Conservation (phyloP, 2,329 filamentous ascomycete species). For the Epichloe glyceriae region DNA sequence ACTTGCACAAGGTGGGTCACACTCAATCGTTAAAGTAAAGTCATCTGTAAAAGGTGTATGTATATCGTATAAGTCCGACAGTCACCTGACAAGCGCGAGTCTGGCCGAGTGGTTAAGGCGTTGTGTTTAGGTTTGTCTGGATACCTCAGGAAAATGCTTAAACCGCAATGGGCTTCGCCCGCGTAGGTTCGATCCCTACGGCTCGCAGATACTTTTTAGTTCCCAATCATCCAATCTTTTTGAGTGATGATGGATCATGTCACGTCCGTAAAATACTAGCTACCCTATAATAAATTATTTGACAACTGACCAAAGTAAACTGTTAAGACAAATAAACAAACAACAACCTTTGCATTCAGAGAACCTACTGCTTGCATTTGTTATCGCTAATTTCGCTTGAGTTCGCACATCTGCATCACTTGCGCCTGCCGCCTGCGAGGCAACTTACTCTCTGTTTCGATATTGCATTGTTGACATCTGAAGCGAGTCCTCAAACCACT, state of each 20-base stretch:
- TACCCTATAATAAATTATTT: no score
- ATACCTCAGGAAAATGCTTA: constrained; percentile 10
- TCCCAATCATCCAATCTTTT: background rate
- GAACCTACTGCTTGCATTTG: background rate
- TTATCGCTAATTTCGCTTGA: background rate
- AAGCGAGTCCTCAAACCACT: no score
- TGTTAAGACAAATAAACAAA: no score
- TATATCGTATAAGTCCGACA: background rate
- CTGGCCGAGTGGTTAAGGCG: constrained; percentile 45
- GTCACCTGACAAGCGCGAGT: constrained; percentile 18
- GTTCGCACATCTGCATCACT: background rate
- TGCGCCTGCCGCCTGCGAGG: background rate
- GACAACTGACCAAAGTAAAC: no score
- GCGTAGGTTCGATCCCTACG: constrained; percentile 41
- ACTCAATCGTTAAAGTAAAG: no score
- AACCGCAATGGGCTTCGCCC: constrained; percentile 29
- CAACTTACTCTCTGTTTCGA: background rate
- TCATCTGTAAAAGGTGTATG: background rate
- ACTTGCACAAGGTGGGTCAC: background rate
- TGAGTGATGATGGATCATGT: background rate
- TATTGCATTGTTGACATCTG: background rate
- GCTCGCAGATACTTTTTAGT: constrained; percentile 20
- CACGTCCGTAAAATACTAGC: no score
- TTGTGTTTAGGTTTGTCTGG: constrained; percentile 34
- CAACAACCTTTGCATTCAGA: no score